phyloP scores from a whole-genome alignment of 2,329 filamentous ascomycete species.

The Phaeosphaeriaceae sp. region DNA sequence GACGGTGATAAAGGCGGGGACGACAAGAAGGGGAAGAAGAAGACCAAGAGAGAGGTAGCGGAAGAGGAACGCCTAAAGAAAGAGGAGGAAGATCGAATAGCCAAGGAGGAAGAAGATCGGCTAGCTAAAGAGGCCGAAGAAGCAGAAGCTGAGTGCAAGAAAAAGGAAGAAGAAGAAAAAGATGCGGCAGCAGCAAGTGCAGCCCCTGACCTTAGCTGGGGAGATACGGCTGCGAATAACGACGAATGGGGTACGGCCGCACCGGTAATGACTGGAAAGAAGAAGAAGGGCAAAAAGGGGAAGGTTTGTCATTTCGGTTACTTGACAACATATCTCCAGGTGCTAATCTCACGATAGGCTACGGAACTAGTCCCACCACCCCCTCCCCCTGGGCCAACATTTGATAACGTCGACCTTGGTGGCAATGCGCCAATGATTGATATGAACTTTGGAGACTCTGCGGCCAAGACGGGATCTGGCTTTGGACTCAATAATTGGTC shows the following conservation, averaged over 20 bases:
- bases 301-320: conserved; percentile 46
- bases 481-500: conserved; percentile 33
- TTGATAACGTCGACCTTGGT: conserved; percentile 46
- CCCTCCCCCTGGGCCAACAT: conserved; percentile 30
- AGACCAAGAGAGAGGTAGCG: conserved; percentile 44
- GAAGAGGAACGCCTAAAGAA: conserved; percentile 45
- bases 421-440: conserved; percentile 53
- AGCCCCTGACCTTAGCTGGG: conserved; percentile 34
- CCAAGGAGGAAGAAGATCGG: conserved; percentile 46
- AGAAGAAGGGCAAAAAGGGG: conserved; percentile 50
- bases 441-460: conserved; percentile 51
- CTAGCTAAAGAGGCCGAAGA: conserved; percentile 48
- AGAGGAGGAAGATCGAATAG: conserved; percentile 47
- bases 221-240: conserved; percentile 30
- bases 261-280: conserved; percentile 38
- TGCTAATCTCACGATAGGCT: conserved; percentile 38
- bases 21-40: conserved; percentile 53
- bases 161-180: conserved; percentile 44
- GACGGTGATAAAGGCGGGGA: conserved; percentile 42
- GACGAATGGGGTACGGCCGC: conserved; percentile 40
- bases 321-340: conserved; percentile 35
- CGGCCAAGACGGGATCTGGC: conserved; percentile 29
- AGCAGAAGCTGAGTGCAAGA: conserved; percentile 47
- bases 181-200: conserved; percentile 29
- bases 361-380: conserved; percentile 31